Evolutionary conservation across 2,329 filamentous ascomycete genomes (phyloP), one percentile per base, ranked within the genome.

Genomic region (Helminthosporium solani): DNA sequence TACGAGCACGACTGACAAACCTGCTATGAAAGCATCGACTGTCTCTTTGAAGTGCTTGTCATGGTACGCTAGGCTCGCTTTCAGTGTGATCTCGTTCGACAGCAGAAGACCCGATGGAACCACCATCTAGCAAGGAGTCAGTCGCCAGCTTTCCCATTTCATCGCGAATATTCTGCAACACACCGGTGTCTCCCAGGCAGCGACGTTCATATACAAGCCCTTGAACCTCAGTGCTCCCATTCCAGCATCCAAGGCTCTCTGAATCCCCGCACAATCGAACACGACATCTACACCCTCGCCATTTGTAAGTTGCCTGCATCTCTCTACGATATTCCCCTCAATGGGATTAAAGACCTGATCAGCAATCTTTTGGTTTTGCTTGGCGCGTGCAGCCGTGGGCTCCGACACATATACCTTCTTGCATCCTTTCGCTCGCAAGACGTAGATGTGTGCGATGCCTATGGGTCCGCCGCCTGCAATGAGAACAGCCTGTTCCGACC

Each of bases 401-500:
- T 67, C 64, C 2, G 58, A 63, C 2, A 66, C 53, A 33, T 49
- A 58, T 14, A 67, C 50, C n/a, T 52, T 53, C 28, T 59, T 54
- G 27, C 61, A 61, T 1, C 63, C 63, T 18, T 58, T 61, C 14
- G 63, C 64, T 36, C 61, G 60, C 20, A 71, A 47, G 1, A 63
- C 66, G 11, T 58, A 53, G 6, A 66, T 63, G 2, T 63, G 60
- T 7, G 63, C 60, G 6, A 81, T 70, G 7, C 78, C 78, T 47
- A 81, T 80, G 0, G 78, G 78, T 2, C 78, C 78, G 15, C 75
- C 61, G 12, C 64, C 63, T 8, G 63, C 31, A 33, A 66, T 56
- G 8, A 66, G 40, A 3, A 52, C 60, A 14, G 47, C 49, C 40
- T 57, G 47, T 0, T 35, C 25, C 2, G 15, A 20, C 56, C 55